A percentile compares a stretch with the other conserved stretches of the same genome.
These are phyloP conservation scores for Diaporthe citriasiana DNA, from an alignment of 2,329 filamentous ascomycete genomes.

Conservation along the genomic window DNA sequence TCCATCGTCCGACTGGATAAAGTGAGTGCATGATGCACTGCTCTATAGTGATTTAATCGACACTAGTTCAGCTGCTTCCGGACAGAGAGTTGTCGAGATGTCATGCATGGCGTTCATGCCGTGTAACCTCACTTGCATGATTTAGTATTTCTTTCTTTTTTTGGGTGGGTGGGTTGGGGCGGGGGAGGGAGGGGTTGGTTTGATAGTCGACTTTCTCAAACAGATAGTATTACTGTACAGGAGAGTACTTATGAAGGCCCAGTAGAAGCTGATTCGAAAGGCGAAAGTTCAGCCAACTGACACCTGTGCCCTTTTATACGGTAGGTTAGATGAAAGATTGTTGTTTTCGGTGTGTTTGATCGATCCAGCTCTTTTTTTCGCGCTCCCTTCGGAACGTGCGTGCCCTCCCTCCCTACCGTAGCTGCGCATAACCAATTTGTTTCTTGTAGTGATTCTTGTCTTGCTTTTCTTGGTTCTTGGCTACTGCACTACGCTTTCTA, in stretches of 20 bases:
- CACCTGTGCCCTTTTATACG: background rate
- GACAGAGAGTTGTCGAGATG: background rate
- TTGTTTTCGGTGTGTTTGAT: background rate
- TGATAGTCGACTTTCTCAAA: background rate
- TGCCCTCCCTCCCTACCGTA: background rate
- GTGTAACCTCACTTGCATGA: background rate
- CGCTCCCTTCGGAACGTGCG: background rate
- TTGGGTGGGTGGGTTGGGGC: too few species aligned
- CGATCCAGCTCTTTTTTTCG: background rate
- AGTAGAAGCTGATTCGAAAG: background rate
- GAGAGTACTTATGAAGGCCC: background rate
- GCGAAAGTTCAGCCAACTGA: constrained; percentile 10
- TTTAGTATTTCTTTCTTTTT: background rate
- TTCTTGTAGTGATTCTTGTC: background rate
- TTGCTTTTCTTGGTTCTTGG: background rate
- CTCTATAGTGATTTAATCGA: constrained; percentile 12
- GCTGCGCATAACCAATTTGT: background rate
- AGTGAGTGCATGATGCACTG: background rate
- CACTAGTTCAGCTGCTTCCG: background rate
- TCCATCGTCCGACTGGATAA: background rate
- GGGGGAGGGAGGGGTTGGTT: background rate
- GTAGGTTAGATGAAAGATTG: background rate
- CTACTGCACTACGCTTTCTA: background rate
- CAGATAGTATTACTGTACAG: too few species aligned
- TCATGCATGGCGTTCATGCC: background rate